phyloP scores from a whole-genome alignment of 495 filamentous ascomycete genomes.

The Neurospora sublineolata region DNA sequence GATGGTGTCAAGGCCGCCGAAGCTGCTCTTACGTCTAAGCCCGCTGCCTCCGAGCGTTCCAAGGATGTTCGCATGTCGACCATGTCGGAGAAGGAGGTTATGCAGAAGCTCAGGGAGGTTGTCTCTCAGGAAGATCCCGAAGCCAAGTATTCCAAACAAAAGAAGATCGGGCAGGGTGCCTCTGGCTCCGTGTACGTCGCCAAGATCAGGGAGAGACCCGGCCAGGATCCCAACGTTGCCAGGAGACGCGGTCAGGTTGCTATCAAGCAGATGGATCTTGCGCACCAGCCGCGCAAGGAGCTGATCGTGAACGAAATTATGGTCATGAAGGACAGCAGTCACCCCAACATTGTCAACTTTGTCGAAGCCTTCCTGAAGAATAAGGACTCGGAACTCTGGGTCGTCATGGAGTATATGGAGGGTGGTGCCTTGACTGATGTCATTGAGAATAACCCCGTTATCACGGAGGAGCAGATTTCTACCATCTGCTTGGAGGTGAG shows the following conservation, averaged over 20 bases:
- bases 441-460: conserved; percentile 87
- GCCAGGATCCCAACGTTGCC: conserved; percentile 54
- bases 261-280: conserved; percentile 99
- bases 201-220: conserved; percentile 57
- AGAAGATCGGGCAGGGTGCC: conserved; percentile 97
- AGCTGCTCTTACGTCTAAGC: conserved; percentile 66
- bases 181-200: conserved; percentile 97
- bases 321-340: conserved; percentile 98
- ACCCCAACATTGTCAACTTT: conserved; percentile 98
- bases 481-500: conserved; percentile 91
- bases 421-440: conserved; percentile 95
- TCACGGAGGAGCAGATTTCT: conserved; percentile 92
- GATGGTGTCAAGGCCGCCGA: conserved; percentile 73
- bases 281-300: conserved; percentile 94
- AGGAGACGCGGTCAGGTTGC: conserved; percentile 70
- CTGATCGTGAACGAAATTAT: conserved; percentile 98
- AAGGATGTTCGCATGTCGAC: conserved; percentile 91
- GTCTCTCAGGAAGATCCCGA: conserved; percentile 89
- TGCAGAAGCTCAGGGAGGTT: conserved; percentile 84
- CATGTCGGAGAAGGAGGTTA: conserved; percentile 94
- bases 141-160: conserved; percentile 90
- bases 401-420: conserved; percentile 99
- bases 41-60: conserved; percentile 51
- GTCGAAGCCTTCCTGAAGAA: conserved; percentile 92
- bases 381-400: conserved; percentile 87